Evolutionary conservation across 805 yeast species (phyloP), one percentile per base, ranked within the genome.

Genomic region (Metschnikowia similis): DNA sequence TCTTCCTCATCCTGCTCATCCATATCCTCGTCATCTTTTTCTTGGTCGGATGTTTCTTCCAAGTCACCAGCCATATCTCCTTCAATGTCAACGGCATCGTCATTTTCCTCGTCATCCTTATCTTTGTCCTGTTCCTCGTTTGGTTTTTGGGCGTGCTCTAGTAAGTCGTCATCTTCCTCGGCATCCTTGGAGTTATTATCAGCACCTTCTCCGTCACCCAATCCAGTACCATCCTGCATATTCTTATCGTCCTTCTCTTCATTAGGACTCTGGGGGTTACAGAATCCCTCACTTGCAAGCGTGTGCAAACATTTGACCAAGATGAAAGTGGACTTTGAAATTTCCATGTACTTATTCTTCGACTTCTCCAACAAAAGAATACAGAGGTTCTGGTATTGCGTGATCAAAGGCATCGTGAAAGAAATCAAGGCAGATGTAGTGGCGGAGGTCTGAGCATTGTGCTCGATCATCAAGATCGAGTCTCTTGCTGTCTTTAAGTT

Each of bases 41-140:
- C 87, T 63, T 83, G 85, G 49, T 80, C 85, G 8, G 90, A 82
- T 11, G 83, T 76, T 56, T 91, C 90, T 66, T 92, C 97, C 8
- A 85, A 66, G 28, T 89, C 83, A 48, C 99, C 99, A 26, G 94
- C 97, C 96, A 94, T 89, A 59, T 94, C 98, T 34, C 97, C 97
- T 59, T 91, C 96, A 64, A 91, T 87, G 45, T 89, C 96, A 41
- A 88, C 90, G 5, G 97, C 97, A 64, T 89, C 89, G 55, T 89
- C 89, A 46, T 89, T 82, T 8, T 82, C 64, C n/a, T 85, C 85
- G 6, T 82, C 80, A n/a, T 83, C 77, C 28, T 70, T 71, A 21
- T 86, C 81, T 35, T 85, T 80, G 36, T 71, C 62, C 46, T 86
- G 79, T 35, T 90, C 91, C 45, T 84, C 81, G 56, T 88, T 85